A percentile compares a stretch with the other conserved stretches of the same genome.
Conservation (phyloP, 257 asterid genomes). For the Penstemon eatonii region DNA sequence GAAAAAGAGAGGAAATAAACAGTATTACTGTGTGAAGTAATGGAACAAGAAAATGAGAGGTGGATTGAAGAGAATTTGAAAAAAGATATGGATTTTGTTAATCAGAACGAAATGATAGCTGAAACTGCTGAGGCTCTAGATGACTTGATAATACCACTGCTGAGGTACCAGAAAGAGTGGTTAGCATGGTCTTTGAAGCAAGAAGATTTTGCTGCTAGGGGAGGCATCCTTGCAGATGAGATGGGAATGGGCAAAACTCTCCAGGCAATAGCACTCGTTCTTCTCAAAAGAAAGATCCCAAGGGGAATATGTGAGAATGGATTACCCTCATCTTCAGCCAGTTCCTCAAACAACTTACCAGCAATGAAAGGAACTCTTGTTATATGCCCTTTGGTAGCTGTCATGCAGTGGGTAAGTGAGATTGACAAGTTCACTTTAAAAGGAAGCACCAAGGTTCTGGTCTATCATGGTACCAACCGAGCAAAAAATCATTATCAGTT, state of each 20-base stretch:
- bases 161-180: conserved; percentile 96
- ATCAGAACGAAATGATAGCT: conserved; percentile 55
- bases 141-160: conserved; percentile 71
- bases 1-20: conserved; percentile 45
- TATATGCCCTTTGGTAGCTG: conserved; percentile 92
- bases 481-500: conserved; percentile 54
- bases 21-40: conserved; percentile 68
- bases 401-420: conserved; percentile 87
- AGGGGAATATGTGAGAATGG: conserved; percentile 39
- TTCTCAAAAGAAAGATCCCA: conserved; percentile 58
- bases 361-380: conserved; percentile 79
- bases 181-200: conserved; percentile 90
- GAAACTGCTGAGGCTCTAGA: conserved; percentile 71
- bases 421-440: conserved; percentile 75
- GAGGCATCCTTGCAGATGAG: conserved; percentile 98
- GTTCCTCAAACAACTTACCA: conserved; percentile 52
- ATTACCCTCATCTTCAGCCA: conserved; percentile 42
- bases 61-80: conserved; percentile 69
- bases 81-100: conserved; percentile 44
- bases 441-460: conserved; percentile 78
- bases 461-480: conserved; percentile 87
- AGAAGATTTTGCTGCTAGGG: conserved; percentile 73
- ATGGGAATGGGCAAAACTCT: conserved; percentile 99
- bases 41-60: conserved; percentile 61
- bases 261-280: conserved; percentile 94